phyloP scores from a whole-genome alignment of 225 moss, liverwort and hornwort species.

The Sphagnum tenellum region DNA sequence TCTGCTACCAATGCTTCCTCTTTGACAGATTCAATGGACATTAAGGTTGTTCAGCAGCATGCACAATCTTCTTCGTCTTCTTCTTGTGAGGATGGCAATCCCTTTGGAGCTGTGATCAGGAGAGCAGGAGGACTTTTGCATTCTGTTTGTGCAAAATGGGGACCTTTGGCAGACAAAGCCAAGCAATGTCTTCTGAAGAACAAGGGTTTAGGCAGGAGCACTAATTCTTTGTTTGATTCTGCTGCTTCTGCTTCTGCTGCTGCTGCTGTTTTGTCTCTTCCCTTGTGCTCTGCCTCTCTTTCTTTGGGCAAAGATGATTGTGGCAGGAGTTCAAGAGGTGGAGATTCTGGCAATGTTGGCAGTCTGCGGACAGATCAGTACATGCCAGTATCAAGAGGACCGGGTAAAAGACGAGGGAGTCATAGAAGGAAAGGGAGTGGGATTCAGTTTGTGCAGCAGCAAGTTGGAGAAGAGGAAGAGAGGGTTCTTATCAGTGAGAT shows the following conservation, averaged over 20 bases:
- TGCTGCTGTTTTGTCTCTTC: constrained; percentile 8
- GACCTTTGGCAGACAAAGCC: constrained; percentile 34
- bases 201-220: constrained; percentile 16
- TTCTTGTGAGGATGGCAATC: constrained; percentile 7
- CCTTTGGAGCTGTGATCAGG: constrained; percentile 42
- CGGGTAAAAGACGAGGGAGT: too few species aligned
- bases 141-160: constrained; percentile 53
- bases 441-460: constrained; percentile 53
- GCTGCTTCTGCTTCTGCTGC: not conserved
- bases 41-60: too few species aligned
- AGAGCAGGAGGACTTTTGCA: constrained; percentile 59
- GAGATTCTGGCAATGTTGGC: too few species aligned
- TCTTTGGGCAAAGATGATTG: constrained; percentile 14
- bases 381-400: too few species aligned
- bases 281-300: constrained; percentile 18
- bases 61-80: too few species aligned
- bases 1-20: too few species aligned
- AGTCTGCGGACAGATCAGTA: constrained; percentile 10
- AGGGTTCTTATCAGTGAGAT: constrained; percentile 95
- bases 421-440: constrained; percentile 39
- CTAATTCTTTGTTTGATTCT: constrained; percentile 8
- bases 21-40: too few species aligned
- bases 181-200: constrained; percentile 34
- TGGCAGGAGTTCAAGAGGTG: constrained; percentile 3
- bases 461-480: constrained; percentile 54